These are phyloP conservation scores for Melampsora occidentalis DNA, from an alignment of 1,284 basidiomycete species.

Conservation along the genomic window DNA sequence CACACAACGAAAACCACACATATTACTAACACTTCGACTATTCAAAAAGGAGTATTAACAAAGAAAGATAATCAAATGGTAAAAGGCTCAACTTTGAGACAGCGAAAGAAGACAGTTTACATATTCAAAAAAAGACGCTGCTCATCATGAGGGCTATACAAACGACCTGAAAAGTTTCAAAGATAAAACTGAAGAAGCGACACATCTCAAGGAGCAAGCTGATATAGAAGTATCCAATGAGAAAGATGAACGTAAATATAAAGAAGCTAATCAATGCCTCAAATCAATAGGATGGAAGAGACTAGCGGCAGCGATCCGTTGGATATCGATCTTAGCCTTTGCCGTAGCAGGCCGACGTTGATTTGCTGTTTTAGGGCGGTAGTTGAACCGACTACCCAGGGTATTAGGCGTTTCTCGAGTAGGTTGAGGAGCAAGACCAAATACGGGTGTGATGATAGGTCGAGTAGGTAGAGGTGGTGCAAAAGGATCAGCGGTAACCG, in stretches of 20 bases:
- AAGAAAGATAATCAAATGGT: neutral
- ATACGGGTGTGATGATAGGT: constrained; percentile 31
- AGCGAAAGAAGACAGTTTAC: neutral
- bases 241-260: neutral
- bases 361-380: constrained; percentile 40
- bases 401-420: constrained; percentile 35
- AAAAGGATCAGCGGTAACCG: constrained; percentile 30
- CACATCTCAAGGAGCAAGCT: neutral
- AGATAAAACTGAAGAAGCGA: neutral
- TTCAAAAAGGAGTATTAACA: neutral
- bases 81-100: neutral
- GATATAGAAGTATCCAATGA: neutral
- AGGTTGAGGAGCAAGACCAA: constrained; percentile 42
- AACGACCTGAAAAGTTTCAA: neutral
- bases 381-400: constrained; percentile 23
- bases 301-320: constrained; percentile 40
- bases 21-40: too few relatives aligned
- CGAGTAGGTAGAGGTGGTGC: constrained; percentile 1
- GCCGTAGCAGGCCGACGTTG: constrained; percentile 37
- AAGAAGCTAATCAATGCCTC: constrained; percentile 5
- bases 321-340: constrained; percentile 36
- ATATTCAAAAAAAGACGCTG: neutral
- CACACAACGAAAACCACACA: too few relatives aligned
- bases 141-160: constrained; percentile 4
- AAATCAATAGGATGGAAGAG: constrained; percentile 25